Base-by-base conservation (phyloP, 176 grass and related monocot genomes). In the Avena atlantica region DNA sequence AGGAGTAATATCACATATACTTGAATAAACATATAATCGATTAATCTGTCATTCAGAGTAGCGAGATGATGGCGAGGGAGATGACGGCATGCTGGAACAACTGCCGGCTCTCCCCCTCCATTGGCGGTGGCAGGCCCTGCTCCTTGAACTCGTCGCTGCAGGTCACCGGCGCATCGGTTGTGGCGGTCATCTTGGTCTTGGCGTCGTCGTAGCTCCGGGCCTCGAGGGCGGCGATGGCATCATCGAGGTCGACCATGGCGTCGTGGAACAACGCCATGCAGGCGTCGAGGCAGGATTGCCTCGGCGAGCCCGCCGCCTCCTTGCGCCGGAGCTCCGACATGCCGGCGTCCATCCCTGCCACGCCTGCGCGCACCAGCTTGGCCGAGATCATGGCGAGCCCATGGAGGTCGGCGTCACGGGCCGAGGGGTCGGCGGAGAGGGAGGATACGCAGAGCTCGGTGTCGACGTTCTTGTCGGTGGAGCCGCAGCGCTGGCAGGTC, bases 91-190 rank as follows among this genome's bases (percentile, higher is more conserved):
- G 92, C 45, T 93, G 89, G 16, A 84, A 83, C 53, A 87, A 31
- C 62, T 34, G 24, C 5, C 53, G 56, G 48, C 59, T 81, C 70
- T 93, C 88, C 1, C 15, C 78, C 9, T 69, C 64, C 69, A 97
- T 56, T 31, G 90, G 83, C 8, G 94, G 56, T 10, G 17, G 0
- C 4, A 91, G 1, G 2, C 80, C 75, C 78, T 84, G 81, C 62
- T 92, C 88, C n/a, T 86, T 3, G 77, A 97, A 97, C 4, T 84
- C 81, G 20, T 97, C 88, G 48, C 85, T 86, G 6, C 92, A 97
- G 14, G 81, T 89, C 0, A 36, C 57, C 0, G 94, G 94, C n/a
- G 83, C 68, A n/a, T 92, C 92, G 15, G 78, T 10, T 15, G 88
- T 57, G 37, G 85, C 82, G 42, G 87, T 92, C 56, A 96, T 87